Conservation (phyloP, 2,329 filamentous ascomycete genomes). For the Aspergillus puulaauensis region DNA sequence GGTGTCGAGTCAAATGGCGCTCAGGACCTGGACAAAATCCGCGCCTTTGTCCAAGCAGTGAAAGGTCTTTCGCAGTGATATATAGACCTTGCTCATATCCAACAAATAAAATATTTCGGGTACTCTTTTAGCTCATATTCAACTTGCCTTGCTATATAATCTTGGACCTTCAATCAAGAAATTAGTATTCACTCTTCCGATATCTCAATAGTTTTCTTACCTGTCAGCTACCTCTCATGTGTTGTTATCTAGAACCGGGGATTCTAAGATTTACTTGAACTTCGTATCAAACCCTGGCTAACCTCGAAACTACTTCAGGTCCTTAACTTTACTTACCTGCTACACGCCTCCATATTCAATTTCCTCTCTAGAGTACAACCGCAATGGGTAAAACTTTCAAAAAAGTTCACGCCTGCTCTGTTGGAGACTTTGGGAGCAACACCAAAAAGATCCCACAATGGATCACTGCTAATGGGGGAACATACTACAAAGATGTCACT, state of each 20-base stretch:
- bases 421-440: constrained; percentile 57
- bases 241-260: background rate
- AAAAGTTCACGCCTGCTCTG: constrained; percentile 55
- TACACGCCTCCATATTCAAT: background rate
- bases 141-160: background rate
- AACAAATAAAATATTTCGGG: background rate
- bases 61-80: constrained; percentile 51
- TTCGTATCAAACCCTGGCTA: background rate
- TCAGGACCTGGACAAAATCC: constrained; percentile 80
- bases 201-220: background rate
- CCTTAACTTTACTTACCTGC: background rate
- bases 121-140: background rate
- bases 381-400: constrained; percentile 50
- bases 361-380: background rate
- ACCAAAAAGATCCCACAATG: constrained; percentile 63
- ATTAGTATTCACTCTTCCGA: background rate
- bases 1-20: constrained; percentile 83
- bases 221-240: background rate
- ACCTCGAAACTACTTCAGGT: background rate
- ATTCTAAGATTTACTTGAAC: background rate
- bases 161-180: background rate
- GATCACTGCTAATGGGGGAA: constrained; percentile 63
- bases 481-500: constrained; percentile 53
- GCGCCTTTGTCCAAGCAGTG: constrained; percentile 72
- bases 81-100: background rate